Percentiles rank a stretch among this genome's conserved stretches.
phyloP scores from a whole-genome alignment of 371 early-diverging fungal species.

The Mucor plumbeus region DNA sequence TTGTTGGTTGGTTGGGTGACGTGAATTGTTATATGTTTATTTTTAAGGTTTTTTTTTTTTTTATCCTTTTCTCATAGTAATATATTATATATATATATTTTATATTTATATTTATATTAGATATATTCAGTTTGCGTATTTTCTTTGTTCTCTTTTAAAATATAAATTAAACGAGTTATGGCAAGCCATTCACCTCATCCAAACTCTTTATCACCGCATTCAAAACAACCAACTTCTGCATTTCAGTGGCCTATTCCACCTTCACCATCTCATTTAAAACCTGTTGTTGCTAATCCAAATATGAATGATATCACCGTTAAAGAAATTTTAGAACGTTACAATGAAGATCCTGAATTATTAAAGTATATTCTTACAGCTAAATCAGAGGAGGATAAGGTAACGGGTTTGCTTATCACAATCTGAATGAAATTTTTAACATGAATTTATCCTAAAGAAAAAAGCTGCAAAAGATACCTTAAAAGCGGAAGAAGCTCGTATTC shows the following conservation, averaged over 20 bases:
- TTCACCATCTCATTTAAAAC: constrained; percentile 22
- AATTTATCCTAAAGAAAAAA: constrained; percentile 35
- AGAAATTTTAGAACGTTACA: constrained; percentile 47
- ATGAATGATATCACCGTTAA: constrained; percentile 39
- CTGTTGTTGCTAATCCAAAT: background rate
- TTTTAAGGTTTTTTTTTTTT: constrained; percentile 8
- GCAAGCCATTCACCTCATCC: constrained; percentile 29
- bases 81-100: too few relatives aligned
- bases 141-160: constrained; percentile 8
- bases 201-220: constrained; percentile 25
- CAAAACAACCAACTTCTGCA: constrained; percentile 31
- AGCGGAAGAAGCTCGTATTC: constrained; percentile 47
- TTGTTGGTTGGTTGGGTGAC: constrained; percentile 6
- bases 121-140: background rate
- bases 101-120: too few relatives aligned
- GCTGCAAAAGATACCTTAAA: constrained; percentile 45
- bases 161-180: constrained; percentile 4
- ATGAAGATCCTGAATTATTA: constrained; percentile 44
- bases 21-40: background rate
- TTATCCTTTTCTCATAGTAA: too few relatives aligned
- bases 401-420: background rate
- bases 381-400: constrained; percentile 60
- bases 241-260: constrained; percentile 47
- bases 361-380: constrained; percentile 49
- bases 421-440: background rate